phyloP scores from a whole-genome alignment of 768 basidiomycete species.

The Xerocomus potaroensis region DNA sequence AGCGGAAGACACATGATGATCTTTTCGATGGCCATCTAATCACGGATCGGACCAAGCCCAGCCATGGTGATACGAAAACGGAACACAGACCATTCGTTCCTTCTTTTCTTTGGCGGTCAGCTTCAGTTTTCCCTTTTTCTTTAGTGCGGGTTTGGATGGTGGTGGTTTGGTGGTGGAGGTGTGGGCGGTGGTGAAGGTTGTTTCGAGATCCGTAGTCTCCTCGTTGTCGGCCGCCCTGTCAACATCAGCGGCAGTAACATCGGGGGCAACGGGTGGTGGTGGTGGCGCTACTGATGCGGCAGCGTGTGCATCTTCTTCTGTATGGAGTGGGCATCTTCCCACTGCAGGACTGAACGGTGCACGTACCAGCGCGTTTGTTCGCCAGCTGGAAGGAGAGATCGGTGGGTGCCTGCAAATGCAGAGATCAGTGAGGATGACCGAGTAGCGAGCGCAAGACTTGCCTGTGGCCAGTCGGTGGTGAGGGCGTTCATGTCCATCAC shows the following conservation, averaged over 20 bases:
- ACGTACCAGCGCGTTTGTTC: constrained; percentile 52
- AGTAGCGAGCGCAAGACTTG: too few relatives aligned
- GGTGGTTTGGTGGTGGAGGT: constrained; percentile 36
- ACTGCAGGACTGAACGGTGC: not conserved
- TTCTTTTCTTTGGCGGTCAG: constrained; percentile 78
- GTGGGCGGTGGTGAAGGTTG: constrained; percentile 31
- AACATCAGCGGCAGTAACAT: constrained; percentile 21
- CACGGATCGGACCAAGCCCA: not conserved
- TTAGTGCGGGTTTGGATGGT: constrained; percentile 38
- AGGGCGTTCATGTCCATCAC: constrained; percentile 93
- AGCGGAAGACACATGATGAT: constrained; percentile 75
- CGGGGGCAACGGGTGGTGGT: constrained; percentile 14
- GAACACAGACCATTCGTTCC: constrained; percentile 59
- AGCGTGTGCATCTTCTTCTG: constrained; percentile 55
- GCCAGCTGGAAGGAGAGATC: constrained; percentile 58
- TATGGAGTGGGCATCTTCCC: not conserved
- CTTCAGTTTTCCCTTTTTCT: constrained; percentile 61
- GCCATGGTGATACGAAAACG: not conserved
- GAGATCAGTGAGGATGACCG: too few relatives aligned
- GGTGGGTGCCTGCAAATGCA: constrained; percentile 47
- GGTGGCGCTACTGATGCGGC: constrained; percentile 43
- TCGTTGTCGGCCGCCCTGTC: constrained; percentile 31
- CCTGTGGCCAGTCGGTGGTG: constrained; percentile 92
- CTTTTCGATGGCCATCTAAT: constrained; percentile 59
- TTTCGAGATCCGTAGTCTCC: constrained; percentile 31